Percentiles rank a stretch among this genome's conserved stretches.
These are phyloP conservation scores for Trichoderma atrobrunneum DNA, from an alignment of 2,329 filamentous ascomycete species.

Conservation along the genomic window DNA sequence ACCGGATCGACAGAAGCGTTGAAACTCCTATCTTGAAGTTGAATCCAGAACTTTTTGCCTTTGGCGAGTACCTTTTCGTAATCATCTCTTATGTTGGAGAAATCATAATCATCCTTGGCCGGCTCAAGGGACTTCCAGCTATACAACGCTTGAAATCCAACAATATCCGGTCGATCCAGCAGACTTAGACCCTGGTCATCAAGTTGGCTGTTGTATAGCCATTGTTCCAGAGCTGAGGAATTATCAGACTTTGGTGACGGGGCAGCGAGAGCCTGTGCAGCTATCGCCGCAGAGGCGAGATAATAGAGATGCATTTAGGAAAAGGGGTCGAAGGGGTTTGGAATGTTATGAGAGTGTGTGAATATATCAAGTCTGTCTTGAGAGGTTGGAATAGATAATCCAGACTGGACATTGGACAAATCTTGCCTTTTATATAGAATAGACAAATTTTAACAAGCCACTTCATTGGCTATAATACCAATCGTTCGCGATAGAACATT, in stretches of 20 bases:
- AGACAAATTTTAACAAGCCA: background rate
- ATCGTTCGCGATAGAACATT: background rate
- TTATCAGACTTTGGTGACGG: background rate
- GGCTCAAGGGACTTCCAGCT: conserved; percentile 21
- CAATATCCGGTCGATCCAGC: conserved; percentile 19
- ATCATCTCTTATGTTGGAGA: background rate
- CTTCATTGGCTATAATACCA: background rate
- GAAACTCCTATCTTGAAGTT: conserved; percentile 25
- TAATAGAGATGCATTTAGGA: background rate
- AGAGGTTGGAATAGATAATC: background rate
- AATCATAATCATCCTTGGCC: background rate
- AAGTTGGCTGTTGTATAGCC: conserved; percentile 16
- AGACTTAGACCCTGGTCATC: conserved; percentile 9
- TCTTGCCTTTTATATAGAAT: background rate
- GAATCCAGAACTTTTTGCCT: conserved; percentile 26
- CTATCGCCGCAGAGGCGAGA: background rate
- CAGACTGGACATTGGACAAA: background rate
- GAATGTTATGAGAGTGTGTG: background rate
- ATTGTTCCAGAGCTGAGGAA: background rate
- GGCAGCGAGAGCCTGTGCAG: background rate
- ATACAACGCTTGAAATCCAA: conserved; percentile 20
- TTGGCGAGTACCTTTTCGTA: conserved; percentile 32
- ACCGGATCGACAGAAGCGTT: conserved; percentile 18
- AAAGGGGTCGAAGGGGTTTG: background rate
- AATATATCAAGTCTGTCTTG: background rate